These are phyloP conservation scores for Myriosclerotinia scirpicola DNA, from an alignment of 2,329 filamentous ascomycete species.

Conservation along the genomic window DNA sequence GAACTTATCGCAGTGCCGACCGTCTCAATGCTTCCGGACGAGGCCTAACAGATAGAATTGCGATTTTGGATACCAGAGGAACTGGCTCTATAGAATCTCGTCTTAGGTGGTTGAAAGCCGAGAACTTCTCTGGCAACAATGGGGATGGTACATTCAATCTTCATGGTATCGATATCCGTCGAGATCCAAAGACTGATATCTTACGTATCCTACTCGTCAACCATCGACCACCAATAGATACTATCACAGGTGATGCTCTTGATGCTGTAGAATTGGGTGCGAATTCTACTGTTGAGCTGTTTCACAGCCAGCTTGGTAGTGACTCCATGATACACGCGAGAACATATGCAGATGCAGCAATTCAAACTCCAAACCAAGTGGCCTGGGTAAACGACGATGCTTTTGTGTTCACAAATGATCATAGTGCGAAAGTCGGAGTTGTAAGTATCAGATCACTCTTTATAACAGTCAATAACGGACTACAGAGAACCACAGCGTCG, in stretches of 20 bases:
- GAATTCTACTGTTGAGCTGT: slow-evolving; percentile 44
- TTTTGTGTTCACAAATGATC: slow-evolving; percentile 44
- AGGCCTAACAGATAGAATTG: slow-evolving; percentile 32
- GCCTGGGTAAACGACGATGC: slow-evolving; percentile 40
- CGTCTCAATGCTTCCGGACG: slow-evolving; percentile 35
- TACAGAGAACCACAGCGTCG: slow-evolving; percentile 30
- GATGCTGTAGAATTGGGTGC: slow-evolving; percentile 40
- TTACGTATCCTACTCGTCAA: slow-evolving; percentile 42
- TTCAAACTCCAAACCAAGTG: slow-evolving; percentile 43
- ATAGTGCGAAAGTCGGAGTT: slow-evolving; percentile 38
- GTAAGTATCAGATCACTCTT: slow-evolving; percentile 28
- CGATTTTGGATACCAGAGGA: slow-evolving; percentile 35
- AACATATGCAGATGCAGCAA: slow-evolving; percentile 38
- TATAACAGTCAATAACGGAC: neutral
- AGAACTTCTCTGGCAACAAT: slow-evolving; percentile 34
- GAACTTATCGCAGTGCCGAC: slow-evolving; percentile 26
- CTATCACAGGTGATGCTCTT: slow-evolving; percentile 38
- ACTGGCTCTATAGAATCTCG: slow-evolving; percentile 30
- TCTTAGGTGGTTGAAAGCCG: slow-evolving; percentile 31
- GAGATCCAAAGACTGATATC: slow-evolving; percentile 30
- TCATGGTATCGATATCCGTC: slow-evolving; percentile 41
- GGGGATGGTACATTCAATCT: slow-evolving; percentile 39
- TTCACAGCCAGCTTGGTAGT: slow-evolving; percentile 36
- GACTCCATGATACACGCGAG: slow-evolving; percentile 39
- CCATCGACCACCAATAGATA: slow-evolving; percentile 40